These are phyloP conservation scores for Aureobasidium leucospermi DNA, from an alignment of 2,329 filamentous ascomycete species.

Conservation along the genomic window DNA sequence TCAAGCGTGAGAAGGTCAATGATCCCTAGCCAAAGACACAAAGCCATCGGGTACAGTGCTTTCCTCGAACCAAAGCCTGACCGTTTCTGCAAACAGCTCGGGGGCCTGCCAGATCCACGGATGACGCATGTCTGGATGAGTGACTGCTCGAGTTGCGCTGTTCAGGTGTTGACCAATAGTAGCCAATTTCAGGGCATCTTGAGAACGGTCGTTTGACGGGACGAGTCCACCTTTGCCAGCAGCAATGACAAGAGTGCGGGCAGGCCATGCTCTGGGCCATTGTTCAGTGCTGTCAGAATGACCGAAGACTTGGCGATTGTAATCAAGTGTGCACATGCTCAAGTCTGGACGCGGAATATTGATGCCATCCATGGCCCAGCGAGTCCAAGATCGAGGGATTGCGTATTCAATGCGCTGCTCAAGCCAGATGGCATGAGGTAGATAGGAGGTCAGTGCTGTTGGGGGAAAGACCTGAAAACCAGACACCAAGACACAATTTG, in stretches of 20 bases:
- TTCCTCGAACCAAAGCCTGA: background rate
- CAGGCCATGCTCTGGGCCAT: background rate
- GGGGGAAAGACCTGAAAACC: background rate
- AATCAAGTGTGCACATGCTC: background rate
- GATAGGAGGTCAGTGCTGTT: background rate
- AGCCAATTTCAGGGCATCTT: background rate
- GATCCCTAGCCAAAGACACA: background rate
- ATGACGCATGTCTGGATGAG: background rate
- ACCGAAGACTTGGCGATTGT: background rate
- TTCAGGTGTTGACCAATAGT: background rate
- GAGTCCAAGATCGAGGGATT: background rate
- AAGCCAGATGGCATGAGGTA: background rate
- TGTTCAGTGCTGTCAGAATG: background rate
- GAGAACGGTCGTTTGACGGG: background rate
- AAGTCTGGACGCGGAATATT: background rate
- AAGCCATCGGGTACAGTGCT: background rate
- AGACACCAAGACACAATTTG: background rate
- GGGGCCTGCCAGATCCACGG: background rate
- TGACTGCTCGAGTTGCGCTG: background rate
- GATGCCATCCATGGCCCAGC: background rate
- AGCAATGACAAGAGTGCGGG: background rate
- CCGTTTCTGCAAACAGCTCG: background rate
- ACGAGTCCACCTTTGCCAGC: background rate
- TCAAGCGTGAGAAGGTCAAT: too few species aligned
- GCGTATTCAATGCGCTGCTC: background rate